Percentiles rank a stretch among this genome's conserved stretches.
Evolutionary conservation across 768 basidiomycete genomes (phyloP).

Genomic region (Kondoa malvinella): DNA sequence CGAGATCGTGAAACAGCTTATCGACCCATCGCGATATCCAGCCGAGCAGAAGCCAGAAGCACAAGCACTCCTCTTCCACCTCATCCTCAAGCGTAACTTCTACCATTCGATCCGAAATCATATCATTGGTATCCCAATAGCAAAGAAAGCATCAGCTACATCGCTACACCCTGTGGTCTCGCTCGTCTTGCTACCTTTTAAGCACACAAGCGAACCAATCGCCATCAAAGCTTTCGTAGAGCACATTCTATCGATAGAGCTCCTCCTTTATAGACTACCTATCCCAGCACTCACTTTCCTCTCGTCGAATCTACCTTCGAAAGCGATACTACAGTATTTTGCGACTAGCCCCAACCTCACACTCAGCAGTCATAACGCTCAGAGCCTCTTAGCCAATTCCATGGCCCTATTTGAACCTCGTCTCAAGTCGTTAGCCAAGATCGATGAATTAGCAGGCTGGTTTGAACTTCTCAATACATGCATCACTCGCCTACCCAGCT

Average conservation of each 20-base stretch:
- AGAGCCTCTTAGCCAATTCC: neutral
- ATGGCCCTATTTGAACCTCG: slow-evolving; percentile 2
- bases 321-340: neutral
- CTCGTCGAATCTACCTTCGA: neutral
- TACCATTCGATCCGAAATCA: slow-evolving; percentile 8
- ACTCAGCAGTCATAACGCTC: neutral
- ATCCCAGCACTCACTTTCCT: neutral
- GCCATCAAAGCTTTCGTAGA: neutral
- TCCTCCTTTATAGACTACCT: neutral
- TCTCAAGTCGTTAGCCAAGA: neutral
- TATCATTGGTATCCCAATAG: slow-evolving; percentile 9
- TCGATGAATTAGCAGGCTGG: slow-evolving; percentile 3
- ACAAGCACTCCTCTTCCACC: slow-evolving; percentile 2
- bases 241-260: slow-evolving; percentile 9
- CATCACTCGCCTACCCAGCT: neutral
- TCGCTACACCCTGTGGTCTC: slow-evolving; percentile 8
- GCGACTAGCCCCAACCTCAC: neutral
- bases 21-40: slow-evolving; percentile 15
- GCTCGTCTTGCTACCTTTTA: slow-evolving; percentile 9
- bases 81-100: slow-evolving; percentile 6
- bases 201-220: neutral
- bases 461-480: slow-evolving; percentile 2
- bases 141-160: neutral
- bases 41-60: neutral
- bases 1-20: slow-evolving; percentile 16